Base-by-base conservation (phyloP, 345 rosid species). In the Clarkia xantiana region DNA sequence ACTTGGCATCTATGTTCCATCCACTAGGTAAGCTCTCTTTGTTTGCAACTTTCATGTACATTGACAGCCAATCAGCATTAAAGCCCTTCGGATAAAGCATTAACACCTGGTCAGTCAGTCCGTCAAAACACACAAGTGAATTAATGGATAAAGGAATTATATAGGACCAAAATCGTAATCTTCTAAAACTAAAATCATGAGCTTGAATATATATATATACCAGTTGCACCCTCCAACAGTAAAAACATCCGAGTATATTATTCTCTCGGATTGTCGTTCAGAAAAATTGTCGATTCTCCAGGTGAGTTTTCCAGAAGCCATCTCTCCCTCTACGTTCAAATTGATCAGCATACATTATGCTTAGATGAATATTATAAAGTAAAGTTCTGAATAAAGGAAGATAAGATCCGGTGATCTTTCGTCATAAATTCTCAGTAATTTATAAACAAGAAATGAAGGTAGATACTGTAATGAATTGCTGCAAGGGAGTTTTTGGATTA, bases 201-300 rank as follows among this genome's bases (percentile, higher is more conserved):
- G 11, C 12, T 18, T 2, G 11, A 3, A 29, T 44, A n/a, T n/a
- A n/a, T n/a, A n/a, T n/a, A n/a, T n/a, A n/a, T n/a, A 54, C 57
- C 57, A 54, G 15, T 54, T 54, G 47, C 45, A 17, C 42, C 47
- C 57, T 20, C 34, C 57, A 22, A 54, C 40, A 11, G 40, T 11
- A 16, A 42, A 42, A 3, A 57, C 13, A 23, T 48, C 19, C 10
- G 48, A 23, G 53, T 22, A 49, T 38, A 15, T 9, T 25, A 15
- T 49, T 9, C 42, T 13, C 9, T 17, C 18, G 14, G 54, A 40
- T n/a, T n/a, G n/a, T 29, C 48, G 42, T 1, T 47, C 13, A 19
- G 34, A 11, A 40, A 48, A 57, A 48, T 57, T 57, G 46, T n/a
- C 13, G 17, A 57, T 23, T 14, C 29, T 57, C 61, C 61, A 48